Evolutionary conservation across 371 early-diverging fungal species (phyloP), one percentile per base, ranked within the genome.

Genomic region (Circinella minor): DNA sequence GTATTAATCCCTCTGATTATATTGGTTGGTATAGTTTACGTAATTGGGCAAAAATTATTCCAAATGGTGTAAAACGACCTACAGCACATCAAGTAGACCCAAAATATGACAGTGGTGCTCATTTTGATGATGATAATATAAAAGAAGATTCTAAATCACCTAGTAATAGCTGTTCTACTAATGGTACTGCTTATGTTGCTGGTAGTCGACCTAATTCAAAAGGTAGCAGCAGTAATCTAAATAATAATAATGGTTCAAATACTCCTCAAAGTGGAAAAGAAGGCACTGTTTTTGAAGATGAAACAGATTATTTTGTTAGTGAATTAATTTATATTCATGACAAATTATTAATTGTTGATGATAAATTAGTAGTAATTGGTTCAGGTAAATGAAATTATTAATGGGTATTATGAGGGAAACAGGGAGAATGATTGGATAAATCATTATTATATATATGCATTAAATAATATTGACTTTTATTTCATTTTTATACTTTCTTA

Each of bases 261-360:
- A 62, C 20, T 14, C 62, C 62, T 36, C 62, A 37, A 18, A 65
- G 51, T 55, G 13, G 17, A 49, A 10, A 9, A 4, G 65, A 36
- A 4, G 34, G 37, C 8, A 65, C 20, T 27, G 37, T 27, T 9
- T 61, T 18, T 20, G 54, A 55, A 18, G 65, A 65, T 27, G 65
- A 70, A 34, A 54, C 36, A 17, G 71, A 79, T 8, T 75, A 82
- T 63, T 87, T 88, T 74, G 92, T 94, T 0, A 92, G 94, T 15
- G 96, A 98, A 76, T 86, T 93, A 71, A 82, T 96, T 39, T 97
- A 98, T 77, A 90, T 97, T 49, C 98, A 98, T 80, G 91, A 92
- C 73, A 98, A 98, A 75, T 75, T 96, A 37, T 83, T 97, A 87
- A 96, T 98, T 76, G 92, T 95, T 1, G 98, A 98, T 75, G 96